A percentile compares a stretch with the other conserved stretches of the same genome.
phyloP scores from a whole-genome alignment of 73 alveolate genomes.

The Paramecium octaurelia region DNA sequence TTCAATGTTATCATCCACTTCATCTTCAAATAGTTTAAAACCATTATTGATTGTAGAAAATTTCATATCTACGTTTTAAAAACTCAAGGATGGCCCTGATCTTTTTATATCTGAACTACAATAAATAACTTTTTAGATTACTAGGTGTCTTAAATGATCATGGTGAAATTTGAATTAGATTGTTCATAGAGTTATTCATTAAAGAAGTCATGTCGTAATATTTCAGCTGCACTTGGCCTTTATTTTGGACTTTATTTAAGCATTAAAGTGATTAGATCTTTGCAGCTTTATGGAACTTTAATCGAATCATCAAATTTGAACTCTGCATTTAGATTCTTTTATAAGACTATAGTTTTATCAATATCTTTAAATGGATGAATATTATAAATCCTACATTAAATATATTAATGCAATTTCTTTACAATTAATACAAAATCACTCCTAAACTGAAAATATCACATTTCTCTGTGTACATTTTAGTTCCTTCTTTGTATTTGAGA shows the following conservation, averaged over 20 bases:
- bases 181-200: background rate
- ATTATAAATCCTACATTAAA: background rate
- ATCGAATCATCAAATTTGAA: background rate
- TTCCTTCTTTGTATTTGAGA: conserved; percentile 25
- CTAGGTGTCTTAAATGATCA: background rate
- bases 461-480: conserved; percentile 16
- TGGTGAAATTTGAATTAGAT: background rate
- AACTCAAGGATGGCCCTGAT: background rate
- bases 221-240: background rate
- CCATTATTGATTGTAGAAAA: background rate
- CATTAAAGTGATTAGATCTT: background rate
- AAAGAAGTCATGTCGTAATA: background rate
- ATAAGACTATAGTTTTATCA: background rate
- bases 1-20: background rate
- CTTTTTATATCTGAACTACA: background rate
- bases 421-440: conserved; percentile 7
- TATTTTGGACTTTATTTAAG: background rate
- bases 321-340: background rate
- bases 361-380: conserved; percentile 7
- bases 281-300: background rate
- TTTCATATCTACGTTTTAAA: background rate
- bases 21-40: background rate
- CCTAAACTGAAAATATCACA: conserved; percentile 36
- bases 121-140: background rate
- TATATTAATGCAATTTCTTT: background rate